Conservation (phyloP, 176 grass and related monocot genomes). For the Lolium rigidum region DNA sequence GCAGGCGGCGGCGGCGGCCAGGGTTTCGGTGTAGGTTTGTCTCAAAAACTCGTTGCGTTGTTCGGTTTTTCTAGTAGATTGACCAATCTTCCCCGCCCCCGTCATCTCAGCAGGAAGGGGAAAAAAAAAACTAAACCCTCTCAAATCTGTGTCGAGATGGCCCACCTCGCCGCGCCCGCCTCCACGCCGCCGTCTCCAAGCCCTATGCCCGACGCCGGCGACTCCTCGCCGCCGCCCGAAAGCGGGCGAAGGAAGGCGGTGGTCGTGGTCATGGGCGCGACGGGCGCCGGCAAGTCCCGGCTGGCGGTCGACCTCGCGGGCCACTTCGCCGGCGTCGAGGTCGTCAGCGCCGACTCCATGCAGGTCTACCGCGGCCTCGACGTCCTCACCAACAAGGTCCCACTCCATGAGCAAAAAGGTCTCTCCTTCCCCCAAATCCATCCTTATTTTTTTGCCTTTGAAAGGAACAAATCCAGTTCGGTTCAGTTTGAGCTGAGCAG, state of each 20-base stretch:
- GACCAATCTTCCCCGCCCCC: no score
- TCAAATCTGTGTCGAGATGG: slow-evolving; percentile 39
- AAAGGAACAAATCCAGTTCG: neutral
- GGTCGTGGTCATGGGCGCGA: slow-evolving; percentile 91
- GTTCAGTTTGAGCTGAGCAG: slow-evolving; percentile 1
- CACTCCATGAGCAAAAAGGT: slow-evolving; percentile 79
- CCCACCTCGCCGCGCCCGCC: slow-evolving; percentile 19
- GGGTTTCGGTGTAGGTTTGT: neutral
- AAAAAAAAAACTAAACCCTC: neutral
- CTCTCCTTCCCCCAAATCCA: neutral
- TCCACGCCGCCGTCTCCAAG: neutral
- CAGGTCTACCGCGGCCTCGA: slow-evolving; percentile 87
- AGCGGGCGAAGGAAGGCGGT: slow-evolving; percentile 56
- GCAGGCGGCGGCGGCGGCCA: neutral
- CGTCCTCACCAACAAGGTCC: slow-evolving; percentile 87
- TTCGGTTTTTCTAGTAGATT: neutral
- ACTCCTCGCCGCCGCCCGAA: neutral
- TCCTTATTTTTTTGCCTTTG: neutral
- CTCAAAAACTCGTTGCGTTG: neutral
- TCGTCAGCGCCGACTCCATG: slow-evolving; percentile 96
- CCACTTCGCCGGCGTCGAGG: slow-evolving; percentile 72
- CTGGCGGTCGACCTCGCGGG: slow-evolving; percentile 80
- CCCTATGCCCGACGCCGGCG: slow-evolving; percentile 24
- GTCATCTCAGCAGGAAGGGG: neutral
- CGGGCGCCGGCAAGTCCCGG: slow-evolving; percentile 88